Evolutionary conservation across 2,329 filamentous ascomycete genomes (phyloP).

Genomic region (Colletotrichum chlorophyti): DNA sequence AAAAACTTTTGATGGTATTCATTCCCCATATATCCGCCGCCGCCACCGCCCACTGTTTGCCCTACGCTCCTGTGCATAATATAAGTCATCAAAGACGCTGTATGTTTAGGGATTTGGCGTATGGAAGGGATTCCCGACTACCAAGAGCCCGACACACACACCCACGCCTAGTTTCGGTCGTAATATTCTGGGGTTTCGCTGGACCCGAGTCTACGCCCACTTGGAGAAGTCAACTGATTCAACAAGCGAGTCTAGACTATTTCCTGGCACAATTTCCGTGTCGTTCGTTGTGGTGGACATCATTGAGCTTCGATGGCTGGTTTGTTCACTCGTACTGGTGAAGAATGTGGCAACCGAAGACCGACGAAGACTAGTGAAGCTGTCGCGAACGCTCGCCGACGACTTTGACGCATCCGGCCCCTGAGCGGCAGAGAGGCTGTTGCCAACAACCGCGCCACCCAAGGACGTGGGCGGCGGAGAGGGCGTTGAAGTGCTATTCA

Average conservation of each 20-base stretch:
- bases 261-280: slow-evolving; percentile 52
- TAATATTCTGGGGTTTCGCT: not conserved
- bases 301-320: slow-evolving; percentile 65
- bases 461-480: slow-evolving; percentile 40
- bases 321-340: slow-evolving; percentile 61
- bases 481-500: slow-evolving; percentile 35
- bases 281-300: slow-evolving; percentile 60
- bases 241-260: slow-evolving; percentile 38
- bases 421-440: slow-evolving; percentile 13
- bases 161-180: not conserved
- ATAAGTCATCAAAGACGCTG: slow-evolving; percentile 13
- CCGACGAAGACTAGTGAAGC: slow-evolving; percentile 64
- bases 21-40: slow-evolving; percentile 16
- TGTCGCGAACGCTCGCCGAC: slow-evolving; percentile 62
- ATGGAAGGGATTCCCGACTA: not conserved
- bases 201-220: slow-evolving; percentile 39
- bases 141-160: not conserved
- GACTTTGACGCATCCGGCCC: slow-evolving; percentile 45
- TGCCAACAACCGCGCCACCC: slow-evolving; percentile 36
- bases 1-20: slow-evolving; percentile 28
- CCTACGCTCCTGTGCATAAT: not conserved
- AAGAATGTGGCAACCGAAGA: slow-evolving; percentile 73
- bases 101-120: not conserved
- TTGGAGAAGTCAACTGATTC: slow-evolving; percentile 49
- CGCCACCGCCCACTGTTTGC: not conserved